phyloP scores from a whole-genome alignment of 2,329 filamentous ascomycete species.

The Tricladium varicosporioides region DNA sequence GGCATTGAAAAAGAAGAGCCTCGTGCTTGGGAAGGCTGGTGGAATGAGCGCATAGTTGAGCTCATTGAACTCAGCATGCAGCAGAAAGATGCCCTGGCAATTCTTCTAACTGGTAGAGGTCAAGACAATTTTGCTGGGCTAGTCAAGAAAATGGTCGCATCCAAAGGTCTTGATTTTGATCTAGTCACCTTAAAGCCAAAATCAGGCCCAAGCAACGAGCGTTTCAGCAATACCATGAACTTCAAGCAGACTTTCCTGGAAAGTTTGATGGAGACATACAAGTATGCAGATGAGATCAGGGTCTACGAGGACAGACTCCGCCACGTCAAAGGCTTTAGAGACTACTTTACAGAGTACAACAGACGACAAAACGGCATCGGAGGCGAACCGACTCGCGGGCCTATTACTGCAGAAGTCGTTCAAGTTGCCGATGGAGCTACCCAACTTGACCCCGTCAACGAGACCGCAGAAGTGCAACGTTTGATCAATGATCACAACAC shows the following conservation, averaged over 20 bases:
- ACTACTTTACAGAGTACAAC: constrained; percentile 82
- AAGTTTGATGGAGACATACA: constrained; percentile 83
- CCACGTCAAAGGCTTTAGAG: constrained; percentile 77
- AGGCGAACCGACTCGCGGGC: constrained; percentile 54
- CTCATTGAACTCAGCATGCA: constrained; percentile 78
- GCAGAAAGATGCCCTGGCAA: constrained; percentile 79
- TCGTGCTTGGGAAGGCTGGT: constrained; percentile 87
- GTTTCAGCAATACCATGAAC: constrained; percentile 77
- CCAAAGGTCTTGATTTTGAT: constrained; percentile 82
- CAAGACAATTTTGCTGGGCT: constrained; percentile 76
- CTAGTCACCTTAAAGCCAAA: constrained; percentile 84
- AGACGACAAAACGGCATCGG: constrained; percentile 46
- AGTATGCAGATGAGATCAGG: constrained; percentile 75
- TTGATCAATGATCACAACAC: constrained; percentile 87
- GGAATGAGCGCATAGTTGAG: constrained; percentile 88
- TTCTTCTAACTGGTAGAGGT: constrained; percentile 83
- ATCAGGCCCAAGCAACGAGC: constrained; percentile 75
- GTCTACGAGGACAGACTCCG: constrained; percentile 66
- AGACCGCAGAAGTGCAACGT: constrained; percentile 81
- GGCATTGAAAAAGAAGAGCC: constrained; percentile 79
- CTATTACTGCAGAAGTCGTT: constrained; percentile 76
- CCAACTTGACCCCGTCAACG: constrained; percentile 71
- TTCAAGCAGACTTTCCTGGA: constrained; percentile 89
- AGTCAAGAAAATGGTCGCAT: constrained; percentile 75
- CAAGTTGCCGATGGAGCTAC: constrained; percentile 77